Conservation (phyloP, 208 protist genomes). For the Trichomonas gallinae region DNA sequence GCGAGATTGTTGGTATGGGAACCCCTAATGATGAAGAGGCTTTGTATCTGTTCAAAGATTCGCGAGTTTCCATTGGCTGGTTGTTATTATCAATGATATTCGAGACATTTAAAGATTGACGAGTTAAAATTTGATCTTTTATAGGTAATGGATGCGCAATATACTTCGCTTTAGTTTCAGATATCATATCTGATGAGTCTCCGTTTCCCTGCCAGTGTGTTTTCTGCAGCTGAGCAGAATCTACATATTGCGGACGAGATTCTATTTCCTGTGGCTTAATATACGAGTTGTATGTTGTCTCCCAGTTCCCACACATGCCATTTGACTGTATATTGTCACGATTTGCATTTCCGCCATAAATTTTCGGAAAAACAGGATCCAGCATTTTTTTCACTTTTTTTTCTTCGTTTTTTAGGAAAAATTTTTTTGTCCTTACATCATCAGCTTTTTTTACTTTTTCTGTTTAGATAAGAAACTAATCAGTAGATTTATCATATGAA, state of each 20-base stretch:
- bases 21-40: too few relatives aligned
- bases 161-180: background rate
- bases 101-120: background rate
- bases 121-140: background rate
- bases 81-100: background rate
- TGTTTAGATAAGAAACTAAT: too few relatives aligned
- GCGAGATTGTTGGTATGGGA: too few relatives aligned
- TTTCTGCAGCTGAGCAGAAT: background rate
- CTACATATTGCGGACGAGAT: background rate
- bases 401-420: too few relatives aligned
- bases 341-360: background rate
- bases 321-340: background rate
- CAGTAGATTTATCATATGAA: too few relatives aligned
- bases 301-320: background rate
- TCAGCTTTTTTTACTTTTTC: too few relatives aligned
- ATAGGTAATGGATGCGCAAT: background rate
- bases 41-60: background rate
- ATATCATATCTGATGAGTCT: background rate
- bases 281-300: background rate
- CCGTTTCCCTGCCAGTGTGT: background rate
- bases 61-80: background rate
- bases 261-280: background rate
- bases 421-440: too few relatives aligned
- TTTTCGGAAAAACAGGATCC: background rate
- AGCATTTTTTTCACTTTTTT: background rate